Base-by-base conservation (phyloP, 805 yeast genomes). In the Teunomyces gatunensis region DNA sequence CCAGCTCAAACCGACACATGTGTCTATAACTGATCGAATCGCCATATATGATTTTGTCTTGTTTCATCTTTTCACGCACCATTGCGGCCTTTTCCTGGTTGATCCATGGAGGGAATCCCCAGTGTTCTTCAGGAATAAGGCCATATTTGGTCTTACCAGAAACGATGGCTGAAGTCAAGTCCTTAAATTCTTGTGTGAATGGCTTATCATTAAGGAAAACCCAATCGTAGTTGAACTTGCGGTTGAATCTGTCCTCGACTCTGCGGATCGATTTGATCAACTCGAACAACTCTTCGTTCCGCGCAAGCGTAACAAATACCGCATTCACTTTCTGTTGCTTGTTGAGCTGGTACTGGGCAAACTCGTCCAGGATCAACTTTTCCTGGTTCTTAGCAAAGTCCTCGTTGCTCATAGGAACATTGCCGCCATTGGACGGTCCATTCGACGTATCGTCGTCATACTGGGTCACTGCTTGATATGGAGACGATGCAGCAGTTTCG, bases 1-100 rank as follows among this genome's bases (percentile, higher is more conserved):
- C 97, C 13, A 92, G 84, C 67, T 89, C 95, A 60, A 78, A 90
- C 60, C 97, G 78, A 66, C 97, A 89, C 97, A 89, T 89, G 67
- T 89, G 95, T 68, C 96, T 81, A 68, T 89, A 89, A 20, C 89
- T 75, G 54, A 79, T 84, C 11, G 83, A 73, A 47, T 75, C 85
- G 40, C 94, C 96, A 63, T 88, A 89, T 44, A 87, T 84, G 54
- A 86, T 80, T 52, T 77, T 61, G 51, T 76, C 64, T 35, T 61
- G 70, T n/a, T 62, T 63, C 89, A 87, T 80, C 46, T 75, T 68
- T 50, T 76, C 74, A 53, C 96, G 77, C 28, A 78, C 75, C 20
- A 65, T 59, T 1, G 79, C 82, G n/a, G 96, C 96, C 67, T 82
- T 83, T 25, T 77, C 79, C 53, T 74, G 74, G 67, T 89, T 92